Percentiles rank a stretch among this genome's conserved stretches.
These are phyloP conservation scores for Colletotrichum chlorophyti DNA, from an alignment of 2,329 filamentous ascomycete species.

Conservation along the genomic window DNA sequence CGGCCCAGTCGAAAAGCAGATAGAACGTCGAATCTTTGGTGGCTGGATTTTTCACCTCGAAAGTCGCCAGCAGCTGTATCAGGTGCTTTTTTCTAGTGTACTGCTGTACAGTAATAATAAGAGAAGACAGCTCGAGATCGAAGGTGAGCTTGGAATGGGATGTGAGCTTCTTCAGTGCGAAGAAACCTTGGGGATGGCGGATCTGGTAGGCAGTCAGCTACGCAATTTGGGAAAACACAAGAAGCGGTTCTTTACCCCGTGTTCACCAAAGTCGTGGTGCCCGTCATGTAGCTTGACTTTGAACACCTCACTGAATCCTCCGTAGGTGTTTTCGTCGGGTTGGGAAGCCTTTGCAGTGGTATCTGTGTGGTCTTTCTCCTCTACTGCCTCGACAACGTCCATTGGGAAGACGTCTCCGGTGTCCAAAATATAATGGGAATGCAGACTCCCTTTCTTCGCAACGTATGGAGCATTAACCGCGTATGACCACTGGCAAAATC, in stretches of 20 bases:
- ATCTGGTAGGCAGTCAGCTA: neutral
- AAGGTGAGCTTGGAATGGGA: neutral
- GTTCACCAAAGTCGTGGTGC: slow-evolving; percentile 13
- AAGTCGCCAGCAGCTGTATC: slow-evolving; percentile 9
- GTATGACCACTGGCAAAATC: neutral
- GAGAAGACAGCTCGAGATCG: slow-evolving; percentile 4
- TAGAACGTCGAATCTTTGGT: neutral
- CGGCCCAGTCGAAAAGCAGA: slow-evolving; percentile 16
- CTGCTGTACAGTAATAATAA: neutral
- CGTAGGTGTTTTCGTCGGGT: neutral
- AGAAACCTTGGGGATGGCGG: slow-evolving; percentile 9
- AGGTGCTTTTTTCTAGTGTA: slow-evolving; percentile 12
- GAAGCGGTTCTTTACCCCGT: slow-evolving; percentile 5
- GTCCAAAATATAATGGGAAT: slow-evolving; percentile 9
- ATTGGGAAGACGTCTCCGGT: slow-evolving; percentile 11
- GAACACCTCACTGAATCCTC: slow-evolving; percentile 13
- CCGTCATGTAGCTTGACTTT: slow-evolving; percentile 14
- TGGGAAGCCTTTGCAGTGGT: neutral
- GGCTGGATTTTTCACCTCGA: slow-evolving; percentile 1
- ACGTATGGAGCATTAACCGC: neutral
- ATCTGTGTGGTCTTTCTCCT: neutral
- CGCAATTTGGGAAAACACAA: no score
- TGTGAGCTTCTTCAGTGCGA: slow-evolving; percentile 20
- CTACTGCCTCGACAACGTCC: neutral
- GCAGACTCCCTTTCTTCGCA: neutral